These are phyloP conservation scores for Trametes polyzona DNA, from an alignment of 1,284 basidiomycete genomes.

Conservation along the genomic window DNA sequence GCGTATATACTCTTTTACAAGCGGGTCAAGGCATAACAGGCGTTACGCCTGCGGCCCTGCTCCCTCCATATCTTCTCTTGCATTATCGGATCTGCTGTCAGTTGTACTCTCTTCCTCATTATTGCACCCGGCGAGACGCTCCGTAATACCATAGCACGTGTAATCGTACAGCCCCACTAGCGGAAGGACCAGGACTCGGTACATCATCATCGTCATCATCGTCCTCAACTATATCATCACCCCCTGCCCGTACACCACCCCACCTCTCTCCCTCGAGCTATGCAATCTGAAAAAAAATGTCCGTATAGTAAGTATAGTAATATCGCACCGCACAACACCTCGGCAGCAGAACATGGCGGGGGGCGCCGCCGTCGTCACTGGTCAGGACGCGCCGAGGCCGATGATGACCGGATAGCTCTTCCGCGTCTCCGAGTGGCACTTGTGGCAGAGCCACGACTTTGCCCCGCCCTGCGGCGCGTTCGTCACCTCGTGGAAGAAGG, in stretches of 20 bases:
- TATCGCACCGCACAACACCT: too few relatives aligned
- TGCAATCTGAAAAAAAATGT: too few relatives aligned
- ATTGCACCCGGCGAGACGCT: conserved; percentile 27
- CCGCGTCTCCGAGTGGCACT: conserved; percentile 49
- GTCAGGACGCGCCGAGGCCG: conserved; percentile 27
- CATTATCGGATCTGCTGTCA: conserved; percentile 38
- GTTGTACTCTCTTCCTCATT: conserved; percentile 31
- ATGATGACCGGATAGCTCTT: conserved; percentile 27
- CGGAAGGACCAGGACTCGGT: conserved; percentile 13
- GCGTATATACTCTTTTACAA: conserved; percentile 91
- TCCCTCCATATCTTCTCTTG: conserved; percentile 31
- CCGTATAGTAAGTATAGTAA: too few relatives aligned
- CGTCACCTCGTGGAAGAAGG: conserved; percentile 42
- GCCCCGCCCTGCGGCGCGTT: conserved; percentile 19
- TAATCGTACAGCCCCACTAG: conserved; percentile 37
- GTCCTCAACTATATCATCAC: not conserved
- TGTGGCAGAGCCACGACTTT: conserved; percentile 56
- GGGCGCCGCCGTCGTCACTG: not conserved
- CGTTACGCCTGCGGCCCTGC: conserved; percentile 25
- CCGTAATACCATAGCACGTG: conserved; percentile 40
- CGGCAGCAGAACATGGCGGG: too few relatives aligned
- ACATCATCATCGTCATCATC: not conserved
- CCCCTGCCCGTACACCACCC: not conserved
- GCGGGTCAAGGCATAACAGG: conserved; percentile 58
- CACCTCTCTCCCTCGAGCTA: too few relatives aligned